Evolutionary conservation across 345 rosid genomes (phyloP).

Genomic region (Hibiscus mutabilis): DNA sequence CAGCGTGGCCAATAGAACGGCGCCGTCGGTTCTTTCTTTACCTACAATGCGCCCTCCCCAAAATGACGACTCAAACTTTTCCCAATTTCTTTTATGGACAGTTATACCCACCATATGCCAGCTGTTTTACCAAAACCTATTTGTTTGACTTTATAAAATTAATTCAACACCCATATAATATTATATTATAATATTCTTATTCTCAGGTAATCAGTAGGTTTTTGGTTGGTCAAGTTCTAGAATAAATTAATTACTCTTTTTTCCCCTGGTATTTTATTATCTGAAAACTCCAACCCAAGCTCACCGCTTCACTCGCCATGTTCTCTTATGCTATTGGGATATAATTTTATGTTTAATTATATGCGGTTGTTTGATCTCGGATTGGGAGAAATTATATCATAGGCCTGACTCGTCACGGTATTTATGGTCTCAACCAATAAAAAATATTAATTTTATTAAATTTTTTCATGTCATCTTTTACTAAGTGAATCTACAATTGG

Average conservation of each 20-base stretch:
- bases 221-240: background rate
- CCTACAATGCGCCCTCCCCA: background rate
- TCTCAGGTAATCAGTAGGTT: background rate
- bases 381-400: no score
- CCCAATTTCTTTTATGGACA: background rate
- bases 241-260: background rate
- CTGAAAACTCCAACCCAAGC: background rate
- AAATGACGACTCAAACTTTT: no score
- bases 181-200: background rate
- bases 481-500: no score
- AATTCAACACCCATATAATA: background rate
- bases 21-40: background rate
- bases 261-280: background rate
- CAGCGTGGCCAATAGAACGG: background rate
- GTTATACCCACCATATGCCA: conserved; percentile 5
- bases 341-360: background rate
- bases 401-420: no score
- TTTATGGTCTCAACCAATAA: no score
- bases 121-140: conserved; percentile 9
- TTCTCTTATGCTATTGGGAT: background rate
- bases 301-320: background rate
- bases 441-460: no score
- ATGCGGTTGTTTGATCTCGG: background rate
- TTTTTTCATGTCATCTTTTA: no score
- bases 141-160: background rate